A percentile compares a stretch with the other conserved stretches of the same genome.
Evolutionary conservation across 2,329 filamentous ascomycete genomes (phyloP).

Genomic region (Xylaria polymorpha): DNA sequence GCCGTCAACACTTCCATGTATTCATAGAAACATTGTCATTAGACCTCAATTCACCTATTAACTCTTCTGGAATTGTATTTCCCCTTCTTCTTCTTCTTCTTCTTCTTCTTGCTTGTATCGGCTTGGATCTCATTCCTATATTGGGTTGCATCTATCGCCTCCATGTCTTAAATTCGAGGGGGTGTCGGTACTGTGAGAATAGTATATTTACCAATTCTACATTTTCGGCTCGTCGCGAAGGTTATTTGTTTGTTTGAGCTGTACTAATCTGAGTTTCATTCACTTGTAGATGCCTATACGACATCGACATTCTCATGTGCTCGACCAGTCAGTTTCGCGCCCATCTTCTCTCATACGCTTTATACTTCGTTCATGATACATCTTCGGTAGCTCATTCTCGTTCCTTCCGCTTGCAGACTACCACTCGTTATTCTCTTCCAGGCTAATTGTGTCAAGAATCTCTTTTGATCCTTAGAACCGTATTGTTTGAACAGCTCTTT

Average conservation of each 20-base stretch:
- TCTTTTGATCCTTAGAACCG: background rate
- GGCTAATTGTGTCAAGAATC: background rate
- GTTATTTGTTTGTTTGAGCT: background rate
- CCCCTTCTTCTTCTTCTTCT: no score
- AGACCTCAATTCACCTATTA: background rate
- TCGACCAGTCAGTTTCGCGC: no score
- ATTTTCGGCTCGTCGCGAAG: background rate
- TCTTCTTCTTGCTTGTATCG: no score
- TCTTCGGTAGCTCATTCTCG: background rate
- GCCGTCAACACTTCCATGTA: background rate
- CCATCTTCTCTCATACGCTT: background rate
- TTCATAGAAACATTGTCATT: background rate
- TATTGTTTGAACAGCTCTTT: background rate
- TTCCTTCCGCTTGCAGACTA: no score
- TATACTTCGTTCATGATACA: background rate
- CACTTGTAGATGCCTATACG: background rate
- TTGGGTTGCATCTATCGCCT: no score
- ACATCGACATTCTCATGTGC: background rate
- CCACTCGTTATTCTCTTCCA: background rate
- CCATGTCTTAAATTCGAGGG: no score
- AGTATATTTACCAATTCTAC: background rate
- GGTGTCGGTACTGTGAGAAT: no score
- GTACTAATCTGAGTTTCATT: background rate
- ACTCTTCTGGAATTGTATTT: background rate
- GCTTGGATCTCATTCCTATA: no score